Percentiles rank a stretch among this genome's conserved stretches.
phyloP scores from a whole-genome alignment of 2,329 filamentous ascomycete species.

The Colletotrichum musicola region DNA sequence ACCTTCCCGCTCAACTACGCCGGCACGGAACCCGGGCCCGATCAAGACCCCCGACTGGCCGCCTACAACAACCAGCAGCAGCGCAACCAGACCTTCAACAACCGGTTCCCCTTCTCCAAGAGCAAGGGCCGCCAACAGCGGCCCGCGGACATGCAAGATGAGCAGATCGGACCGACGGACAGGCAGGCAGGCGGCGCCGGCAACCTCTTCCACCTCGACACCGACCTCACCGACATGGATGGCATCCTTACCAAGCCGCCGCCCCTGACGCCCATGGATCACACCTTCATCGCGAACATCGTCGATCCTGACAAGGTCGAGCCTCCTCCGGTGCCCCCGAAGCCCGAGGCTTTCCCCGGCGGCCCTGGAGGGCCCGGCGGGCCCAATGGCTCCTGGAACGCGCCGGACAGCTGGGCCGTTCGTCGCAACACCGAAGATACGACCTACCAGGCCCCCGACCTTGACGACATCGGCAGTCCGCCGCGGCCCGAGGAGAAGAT shows the following conservation, averaged over 20 bases:
- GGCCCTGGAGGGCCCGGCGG: slow-evolving; percentile 46
- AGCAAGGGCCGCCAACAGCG: slow-evolving; percentile 60
- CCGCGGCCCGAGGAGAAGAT: slow-evolving; percentile 80
- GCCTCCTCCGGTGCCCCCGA: slow-evolving; percentile 40
- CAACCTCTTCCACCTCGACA: slow-evolving; percentile 83
- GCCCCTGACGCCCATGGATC: slow-evolving; percentile 78
- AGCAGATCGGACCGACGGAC: slow-evolving; percentile 71
- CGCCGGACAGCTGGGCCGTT: slow-evolving; percentile 96
- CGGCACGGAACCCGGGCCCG: slow-evolving; percentile 46
- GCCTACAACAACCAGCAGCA: slow-evolving; percentile 40
- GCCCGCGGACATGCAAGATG: slow-evolving; percentile 66
- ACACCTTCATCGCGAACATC: slow-evolving; percentile 58
- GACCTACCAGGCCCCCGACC: slow-evolving; percentile 67
- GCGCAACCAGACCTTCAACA: slow-evolving; percentile 69
- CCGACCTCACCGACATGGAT: slow-evolving; percentile 90
- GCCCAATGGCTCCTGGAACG: slow-evolving; percentile 81
- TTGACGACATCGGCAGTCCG: slow-evolving; percentile 77
- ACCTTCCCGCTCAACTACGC: slow-evolving; percentile 49
- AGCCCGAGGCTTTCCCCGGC: slow-evolving; percentile 39
- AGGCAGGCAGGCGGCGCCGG: slow-evolving; percentile 57
- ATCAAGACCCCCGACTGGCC: slow-evolving; percentile 43
- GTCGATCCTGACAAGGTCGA: slow-evolving; percentile 58
- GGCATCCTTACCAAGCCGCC: slow-evolving; percentile 83
- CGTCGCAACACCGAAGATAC: slow-evolving; percentile 78
- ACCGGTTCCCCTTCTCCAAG: slow-evolving; percentile 73